A percentile compares a stretch with the other conserved stretches of the same genome.
phyloP scores from a whole-genome alignment of 1,139 yeast genomes.

The Yamadazyma aaseri region DNA sequence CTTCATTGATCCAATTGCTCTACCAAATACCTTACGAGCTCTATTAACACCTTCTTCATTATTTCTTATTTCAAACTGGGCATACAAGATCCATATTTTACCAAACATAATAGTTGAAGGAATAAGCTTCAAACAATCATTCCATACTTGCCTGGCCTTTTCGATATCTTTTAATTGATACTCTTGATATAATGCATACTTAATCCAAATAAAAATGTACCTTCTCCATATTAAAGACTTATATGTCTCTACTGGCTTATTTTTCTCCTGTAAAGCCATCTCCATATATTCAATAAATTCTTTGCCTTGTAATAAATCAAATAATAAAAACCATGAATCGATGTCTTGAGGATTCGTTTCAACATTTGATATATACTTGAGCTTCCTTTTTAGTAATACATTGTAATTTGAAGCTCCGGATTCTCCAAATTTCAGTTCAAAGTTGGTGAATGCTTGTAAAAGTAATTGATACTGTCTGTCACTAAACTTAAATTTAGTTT shows the following conservation, averaged over 20 bases:
- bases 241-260: slow-evolving; percentile 27
- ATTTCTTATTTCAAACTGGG: slow-evolving; percentile 74
- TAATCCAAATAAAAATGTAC: slow-evolving; percentile 69
- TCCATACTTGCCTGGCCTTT: slow-evolving; percentile 52
- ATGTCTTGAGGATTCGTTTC: slow-evolving; percentile 53
- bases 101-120: slow-evolving; percentile 71
- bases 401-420: slow-evolving; percentile 52
- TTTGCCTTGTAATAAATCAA: slow-evolving; percentile 40
- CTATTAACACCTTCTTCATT: slow-evolving; percentile 31
- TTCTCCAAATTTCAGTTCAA: slow-evolving; percentile 67
- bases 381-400: slow-evolving; percentile 52
- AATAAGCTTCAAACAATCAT: slow-evolving; percentile 44
- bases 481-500: slow-evolving; percentile 33
- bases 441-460: slow-evolving; percentile 50
- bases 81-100: slow-evolving; percentile 70
- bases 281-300: slow-evolving; percentile 39
- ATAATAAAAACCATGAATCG: slow-evolving; percentile 80
- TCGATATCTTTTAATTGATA: slow-evolving; percentile 41
- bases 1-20: slow-evolving; percentile 58
- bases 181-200: slow-evolving; percentile 67
- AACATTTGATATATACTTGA: slow-evolving; percentile 52
- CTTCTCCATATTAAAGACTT: slow-evolving; percentile 63
- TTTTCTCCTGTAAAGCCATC: slow-evolving; percentile 34
- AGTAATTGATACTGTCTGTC: slow-evolving; percentile 38
- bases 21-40: slow-evolving; percentile 74